These are phyloP conservation scores for Acanthamoeba healyi DNA, from an alignment of 208 protist genomes.

Conservation along the genomic window DNA sequence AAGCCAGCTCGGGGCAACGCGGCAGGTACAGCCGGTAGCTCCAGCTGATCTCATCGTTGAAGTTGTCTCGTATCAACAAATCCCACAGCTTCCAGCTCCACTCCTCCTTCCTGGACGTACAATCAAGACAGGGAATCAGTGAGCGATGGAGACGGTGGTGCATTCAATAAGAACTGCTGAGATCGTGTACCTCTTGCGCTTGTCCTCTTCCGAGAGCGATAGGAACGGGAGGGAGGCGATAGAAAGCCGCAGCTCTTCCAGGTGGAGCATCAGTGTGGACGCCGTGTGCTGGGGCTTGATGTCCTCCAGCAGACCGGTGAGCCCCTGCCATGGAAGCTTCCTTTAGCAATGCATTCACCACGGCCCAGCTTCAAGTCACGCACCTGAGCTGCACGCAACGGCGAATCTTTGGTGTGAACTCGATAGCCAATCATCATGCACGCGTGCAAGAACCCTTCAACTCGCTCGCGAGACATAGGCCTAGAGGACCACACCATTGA, in stretches of 20 bases:
- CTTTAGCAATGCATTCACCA: no score
- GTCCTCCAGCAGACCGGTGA: not conserved
- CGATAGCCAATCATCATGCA: constrained; percentile 32
- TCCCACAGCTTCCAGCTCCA: constrained; percentile 57
- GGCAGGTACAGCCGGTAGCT: constrained; percentile 27
- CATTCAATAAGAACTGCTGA: not conserved
- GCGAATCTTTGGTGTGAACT: constrained; percentile 4
- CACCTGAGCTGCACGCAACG: not conserved
- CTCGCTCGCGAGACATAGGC: constrained; percentile 10
- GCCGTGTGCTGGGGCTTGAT: constrained; percentile 2
- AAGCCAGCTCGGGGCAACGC: constrained; percentile 16
- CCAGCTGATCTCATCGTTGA: constrained; percentile 34
- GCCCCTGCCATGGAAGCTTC: not conserved
- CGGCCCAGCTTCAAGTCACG: no score
- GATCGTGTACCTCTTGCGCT: not conserved
- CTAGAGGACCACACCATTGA: not conserved
- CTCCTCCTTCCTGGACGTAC: constrained; percentile 46
- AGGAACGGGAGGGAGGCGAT: constrained; percentile 1
- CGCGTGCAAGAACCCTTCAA: constrained; percentile 18
- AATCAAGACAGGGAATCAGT: no score
- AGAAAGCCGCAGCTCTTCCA: constrained; percentile 17
- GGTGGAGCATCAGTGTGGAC: not conserved
- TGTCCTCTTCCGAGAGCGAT: not conserved
- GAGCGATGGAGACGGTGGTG: no score
- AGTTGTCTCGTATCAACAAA: constrained; percentile 30